Evolutionary conservation across 768 basidiomycete genomes (phyloP), one percentile per base, ranked within the genome.

Genomic region (Trichaptum fuscoviolaceum): DNA sequence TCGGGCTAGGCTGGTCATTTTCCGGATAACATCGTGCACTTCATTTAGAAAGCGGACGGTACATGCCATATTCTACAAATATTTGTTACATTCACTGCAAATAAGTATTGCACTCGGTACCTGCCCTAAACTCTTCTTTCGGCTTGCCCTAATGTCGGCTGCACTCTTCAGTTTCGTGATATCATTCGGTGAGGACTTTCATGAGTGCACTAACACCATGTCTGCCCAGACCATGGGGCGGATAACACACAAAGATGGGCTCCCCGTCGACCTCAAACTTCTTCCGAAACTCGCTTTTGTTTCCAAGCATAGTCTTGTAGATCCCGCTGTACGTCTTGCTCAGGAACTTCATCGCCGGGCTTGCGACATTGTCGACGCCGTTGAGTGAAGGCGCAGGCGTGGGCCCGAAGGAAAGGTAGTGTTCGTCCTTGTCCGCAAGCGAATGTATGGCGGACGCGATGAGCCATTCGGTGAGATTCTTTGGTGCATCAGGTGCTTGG

Each of bases 1-100:
- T 62, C 74, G 87, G 59, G 80, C 81, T 67, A 87, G 88, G 1
- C 85, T 90, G 65, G 87, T 83, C 1, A 85, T 89, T 81, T 88
- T 87, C 86, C 75, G 87, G 61, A 87, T 89, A 63, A 84, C 85
- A 23, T 88, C 7, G 17, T 36, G 17, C 17, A n/a, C 17, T 36
- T 36, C 17, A 17, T 36, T 7, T 36, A 7, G 7, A 36, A 7
- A 7, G 7, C 17, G 35, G 35, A 36, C 7, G 35, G 35, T 36
- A 36, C 35, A 7, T 36, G 17, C 17, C 35, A 36, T n/a, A n/a
- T n/a, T n/a, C n/a, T n/a, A n/a, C n/a, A n/a, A n/a, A n/a, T n/a
- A n/a, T n/a, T n/a, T n/a, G n/a, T n/a, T n/a, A n/a, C n/a, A n/a
- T n/a, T n/a, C n/a, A n/a, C n/a, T n/a, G n/a, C n/a, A n/a, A n/a